phyloP scores from a whole-genome alignment of 352 stramenopile species.

The Pythium scleroteichum region DNA sequence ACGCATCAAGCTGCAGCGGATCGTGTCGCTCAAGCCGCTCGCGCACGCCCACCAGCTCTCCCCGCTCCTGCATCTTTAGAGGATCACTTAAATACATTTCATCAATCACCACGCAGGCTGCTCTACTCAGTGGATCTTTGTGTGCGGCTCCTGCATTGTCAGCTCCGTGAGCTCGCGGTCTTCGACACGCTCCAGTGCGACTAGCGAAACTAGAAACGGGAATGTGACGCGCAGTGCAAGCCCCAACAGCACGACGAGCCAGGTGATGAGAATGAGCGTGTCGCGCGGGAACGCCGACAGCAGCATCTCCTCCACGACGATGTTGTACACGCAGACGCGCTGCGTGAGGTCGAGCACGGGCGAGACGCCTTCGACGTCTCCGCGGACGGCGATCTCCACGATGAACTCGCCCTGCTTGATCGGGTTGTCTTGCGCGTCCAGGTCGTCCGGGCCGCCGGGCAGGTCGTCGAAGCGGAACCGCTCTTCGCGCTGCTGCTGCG shows the following conservation, averaged over 20 bases:
- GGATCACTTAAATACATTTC: neutral
- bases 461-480: slow-evolving; percentile 29
- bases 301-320: slow-evolving; percentile 74
- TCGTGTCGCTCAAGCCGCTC: slow-evolving; percentile 32
- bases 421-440: neutral
- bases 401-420: slow-evolving; percentile 27
- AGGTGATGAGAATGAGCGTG: slow-evolving; percentile 57
- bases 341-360: slow-evolving; percentile 35
- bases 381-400: slow-evolving; percentile 35
- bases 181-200: slow-evolving; percentile 43
- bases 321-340: slow-evolving; percentile 65
- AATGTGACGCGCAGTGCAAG: slow-evolving; percentile 37
- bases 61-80: slow-evolving; percentile 31
- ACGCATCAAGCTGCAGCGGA: slow-evolving; percentile 67
- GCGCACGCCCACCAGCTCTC: slow-evolving; percentile 11
- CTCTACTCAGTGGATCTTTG: slow-evolving; percentile 24
- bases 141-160: slow-evolving; percentile 2
- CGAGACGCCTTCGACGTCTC: slow-evolving; percentile 53
- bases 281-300: slow-evolving; percentile 51
- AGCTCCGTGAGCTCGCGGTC: slow-evolving; percentile 33
- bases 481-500: slow-evolving; percentile 26
- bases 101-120: neutral
- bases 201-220: slow-evolving; percentile 55
- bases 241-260: slow-evolving; percentile 47
- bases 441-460: slow-evolving; percentile 3